Evolutionary conservation across 2,329 filamentous ascomycete genomes (phyloP).

Genomic region (Cadophora malorum): DNA sequence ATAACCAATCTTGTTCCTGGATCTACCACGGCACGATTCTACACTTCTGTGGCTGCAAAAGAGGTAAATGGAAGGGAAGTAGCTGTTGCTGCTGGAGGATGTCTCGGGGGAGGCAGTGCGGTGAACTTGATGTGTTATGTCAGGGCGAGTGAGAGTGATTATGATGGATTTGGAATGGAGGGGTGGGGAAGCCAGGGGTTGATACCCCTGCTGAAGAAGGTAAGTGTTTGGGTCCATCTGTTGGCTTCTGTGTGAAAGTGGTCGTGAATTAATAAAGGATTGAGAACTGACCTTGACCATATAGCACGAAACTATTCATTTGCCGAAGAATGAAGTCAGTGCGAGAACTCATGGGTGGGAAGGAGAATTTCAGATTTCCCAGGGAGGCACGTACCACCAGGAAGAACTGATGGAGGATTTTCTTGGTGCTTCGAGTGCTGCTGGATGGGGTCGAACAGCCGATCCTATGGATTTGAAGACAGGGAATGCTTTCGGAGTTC

Average conservation of each 20-base stretch:
- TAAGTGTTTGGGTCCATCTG: neutral
- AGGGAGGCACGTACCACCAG: constrained; percentile 5
- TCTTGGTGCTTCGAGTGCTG: neutral
- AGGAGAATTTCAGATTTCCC: neutral
- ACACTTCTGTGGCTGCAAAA: neutral
- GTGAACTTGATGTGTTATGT: constrained; percentile 10
- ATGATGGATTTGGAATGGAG: neutral
- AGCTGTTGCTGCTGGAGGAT: neutral
- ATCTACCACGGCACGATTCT: neutral
- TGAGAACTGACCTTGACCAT: neutral
- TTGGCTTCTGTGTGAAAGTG: neutral
- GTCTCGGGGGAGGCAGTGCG: neutral
- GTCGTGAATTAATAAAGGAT: neutral
- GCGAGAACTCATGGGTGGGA: neutral
- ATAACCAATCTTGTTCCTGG: neutral
- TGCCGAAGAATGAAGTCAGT: neutral
- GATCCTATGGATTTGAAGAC: neutral
- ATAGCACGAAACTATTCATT: neutral
- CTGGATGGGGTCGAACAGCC: neutral
- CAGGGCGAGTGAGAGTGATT: neutral
- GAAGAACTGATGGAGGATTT: neutral
- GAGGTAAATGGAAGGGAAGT: neutral
- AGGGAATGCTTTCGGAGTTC: neutral
- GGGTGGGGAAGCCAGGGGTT: neutral
- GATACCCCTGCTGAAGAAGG: neutral